Base-by-base conservation (phyloP, 1,284 basidiomycete species). In the Naganishia liquefaciens region DNA sequence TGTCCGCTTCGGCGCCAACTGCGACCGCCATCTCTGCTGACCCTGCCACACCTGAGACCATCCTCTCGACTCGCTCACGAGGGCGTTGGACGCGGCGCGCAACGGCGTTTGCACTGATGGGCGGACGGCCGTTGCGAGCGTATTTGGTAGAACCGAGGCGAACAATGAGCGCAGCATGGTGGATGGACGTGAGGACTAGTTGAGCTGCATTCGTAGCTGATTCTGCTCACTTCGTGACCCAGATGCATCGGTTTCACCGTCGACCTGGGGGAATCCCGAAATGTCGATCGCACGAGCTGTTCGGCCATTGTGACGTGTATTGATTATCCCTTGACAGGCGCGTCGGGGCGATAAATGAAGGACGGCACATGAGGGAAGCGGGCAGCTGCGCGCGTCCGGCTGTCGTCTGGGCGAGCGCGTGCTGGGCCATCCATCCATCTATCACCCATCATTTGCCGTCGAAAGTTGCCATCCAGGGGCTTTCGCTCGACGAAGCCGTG, bases 1-100 rank as follows among this genome's bases (percentile, higher is more conserved):
- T 62, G 91, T 87, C 63, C 87, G 82, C 54, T 87, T 84, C 3
- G 93, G 93, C 0, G 91, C 91, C 13, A 97, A 85, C 71, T 90
- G 64, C 25, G 54, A 66, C 47, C 44, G 54, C 39, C 50, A 60
- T 47, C 64, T 50, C 40, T 60, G 55, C 51, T 65, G 64, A 42
- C 58, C 55, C 23, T 49, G 47, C 40, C 49, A 50, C 11, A 57
- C 49, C 37, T 57, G 63, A 25, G 46, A 65, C 57, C 57, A 50
- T 50, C 33, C 46, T 49, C 57, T 60, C 17, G 46, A 27, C 40
- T 47, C 57, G n/a, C 21, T 49, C 15, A 37, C 39, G 10, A 50
- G 27, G 19, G 17, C 39, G 33, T 39, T n/a, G 25, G 57, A 50
- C 13, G 25, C 39, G 15, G 47, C 46, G 5, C 30, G 42, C 30